Conservation (phyloP, 106 monocot genomes). For the Chionographis japonica region DNA sequence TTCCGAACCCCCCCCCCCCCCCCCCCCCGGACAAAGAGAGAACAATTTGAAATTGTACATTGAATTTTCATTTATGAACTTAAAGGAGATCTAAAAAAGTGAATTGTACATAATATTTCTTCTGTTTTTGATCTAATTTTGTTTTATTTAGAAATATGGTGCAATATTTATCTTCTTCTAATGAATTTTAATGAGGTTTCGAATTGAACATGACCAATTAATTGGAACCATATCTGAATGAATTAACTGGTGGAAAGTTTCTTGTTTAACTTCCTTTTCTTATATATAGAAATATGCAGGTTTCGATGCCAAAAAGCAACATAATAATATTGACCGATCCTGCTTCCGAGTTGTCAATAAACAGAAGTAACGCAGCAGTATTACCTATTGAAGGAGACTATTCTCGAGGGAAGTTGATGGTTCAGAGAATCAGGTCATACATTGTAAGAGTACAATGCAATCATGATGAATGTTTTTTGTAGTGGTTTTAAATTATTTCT, state of each 20-base stretch:
- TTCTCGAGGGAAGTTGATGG: constrained; percentile 84
- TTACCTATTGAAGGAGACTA: constrained; percentile 83
- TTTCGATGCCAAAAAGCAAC: constrained; percentile 84
- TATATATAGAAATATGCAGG: constrained; percentile 80
- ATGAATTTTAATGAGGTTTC: too few relatives aligned
- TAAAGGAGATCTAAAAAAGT: too few relatives aligned
- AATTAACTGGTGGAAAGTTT: not conserved
- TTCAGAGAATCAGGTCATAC: constrained; percentile 92
- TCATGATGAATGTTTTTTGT: not conserved
- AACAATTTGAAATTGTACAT: too few relatives aligned
- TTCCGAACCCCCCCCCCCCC: too few relatives aligned
- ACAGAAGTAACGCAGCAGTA: constrained; percentile 33
- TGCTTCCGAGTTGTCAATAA: constrained; percentile 43
- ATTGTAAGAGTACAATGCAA: constrained; percentile 49
- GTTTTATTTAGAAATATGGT: too few relatives aligned
- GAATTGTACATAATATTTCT: too few relatives aligned
- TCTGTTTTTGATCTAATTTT: too few relatives aligned
- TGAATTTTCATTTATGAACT: too few relatives aligned
- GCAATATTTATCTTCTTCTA: too few relatives aligned
- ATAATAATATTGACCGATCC: constrained; percentile 85
- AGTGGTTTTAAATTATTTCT: constrained; percentile 1
- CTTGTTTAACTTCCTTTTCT: constrained; percentile 53
- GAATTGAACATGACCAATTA: too few relatives aligned
- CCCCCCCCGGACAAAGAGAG: too few relatives aligned
- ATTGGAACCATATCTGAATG: too few relatives aligned